Conservation (phyloP, 1,139 yeast species). For the Candida sojae region DNA sequence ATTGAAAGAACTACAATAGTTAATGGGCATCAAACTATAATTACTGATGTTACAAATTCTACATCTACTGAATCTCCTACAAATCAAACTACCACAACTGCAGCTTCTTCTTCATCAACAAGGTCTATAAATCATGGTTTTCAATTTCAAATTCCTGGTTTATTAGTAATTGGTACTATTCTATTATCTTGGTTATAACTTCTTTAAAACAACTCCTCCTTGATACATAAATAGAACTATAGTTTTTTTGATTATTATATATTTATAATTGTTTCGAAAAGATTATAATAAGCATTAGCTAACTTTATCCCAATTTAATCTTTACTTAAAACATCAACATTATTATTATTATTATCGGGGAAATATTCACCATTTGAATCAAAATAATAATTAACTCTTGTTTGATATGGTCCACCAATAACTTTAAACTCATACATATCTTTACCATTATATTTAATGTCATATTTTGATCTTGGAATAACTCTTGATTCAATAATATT, state of each 20-base stretch:
- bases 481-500: background rate
- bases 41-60: background rate
- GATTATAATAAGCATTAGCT: background rate
- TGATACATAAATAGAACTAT: too few species aligned
- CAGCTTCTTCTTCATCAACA: background rate
- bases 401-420: slow-evolving; percentile 4
- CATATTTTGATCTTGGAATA: slow-evolving; percentile 4
- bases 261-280: background rate
- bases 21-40: background rate
- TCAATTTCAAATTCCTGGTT: background rate
- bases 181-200: background rate
- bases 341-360: background rate
- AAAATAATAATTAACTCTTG: background rate
- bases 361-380: slow-evolving; percentile 6
- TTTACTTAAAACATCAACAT: background rate
- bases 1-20: background rate
- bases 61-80: background rate
- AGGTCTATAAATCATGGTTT: background rate
- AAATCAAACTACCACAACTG: background rate
- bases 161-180: background rate
- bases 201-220: background rate
- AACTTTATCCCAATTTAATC: slow-evolving; percentile 3
- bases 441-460: slow-evolving; percentile 2
- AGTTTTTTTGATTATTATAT: background rate
- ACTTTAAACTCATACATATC: slow-evolving; percentile 4